Evolutionary conservation across 139 green algal genomes (phyloP).

Genomic region (Coccomyxa sp.): DNA sequence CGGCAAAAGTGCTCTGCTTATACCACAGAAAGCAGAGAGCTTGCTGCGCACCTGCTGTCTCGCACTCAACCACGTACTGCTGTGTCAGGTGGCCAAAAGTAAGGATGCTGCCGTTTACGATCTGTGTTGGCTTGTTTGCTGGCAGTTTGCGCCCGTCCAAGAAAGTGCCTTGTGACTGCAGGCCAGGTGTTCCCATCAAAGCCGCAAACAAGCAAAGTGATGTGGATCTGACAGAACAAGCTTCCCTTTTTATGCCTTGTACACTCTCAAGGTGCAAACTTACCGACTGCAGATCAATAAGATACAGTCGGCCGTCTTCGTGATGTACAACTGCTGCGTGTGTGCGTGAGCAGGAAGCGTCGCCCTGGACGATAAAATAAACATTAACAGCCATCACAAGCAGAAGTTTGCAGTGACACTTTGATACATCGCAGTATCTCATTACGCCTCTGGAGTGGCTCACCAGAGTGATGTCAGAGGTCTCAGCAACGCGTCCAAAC

Average conservation of each 20-base stretch:
- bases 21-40: background rate
- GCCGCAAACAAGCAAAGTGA: background rate
- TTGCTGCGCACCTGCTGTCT: conserved; percentile 30
- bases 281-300: conserved; percentile 66
- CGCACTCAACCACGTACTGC: conserved; percentile 26
- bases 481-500: background rate
- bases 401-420: background rate
- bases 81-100: conserved; percentile 21
- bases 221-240: background rate
- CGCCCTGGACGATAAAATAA: background rate
- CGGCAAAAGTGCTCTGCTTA: background rate
- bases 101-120: conserved; percentile 36
- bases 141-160: conserved; percentile 29
- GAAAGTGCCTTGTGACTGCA: conserved; percentile 50
- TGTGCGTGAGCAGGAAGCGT: conserved; percentile 13
- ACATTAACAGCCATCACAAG: background rate
- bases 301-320: conserved; percentile 55
- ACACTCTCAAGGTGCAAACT: background rate
- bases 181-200: background rate
- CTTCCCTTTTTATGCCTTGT: too few relatives aligned
- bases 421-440: background rate
- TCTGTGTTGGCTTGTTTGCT: conserved; percentile 44
- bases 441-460: background rate
- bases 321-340: conserved; percentile 73
- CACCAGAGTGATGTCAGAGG: background rate